Percentiles rank a stretch among this genome's conserved stretches.
Evolutionary conservation across 2,329 filamentous ascomycete species (phyloP).

Genomic region (Fusarium luffae): DNA sequence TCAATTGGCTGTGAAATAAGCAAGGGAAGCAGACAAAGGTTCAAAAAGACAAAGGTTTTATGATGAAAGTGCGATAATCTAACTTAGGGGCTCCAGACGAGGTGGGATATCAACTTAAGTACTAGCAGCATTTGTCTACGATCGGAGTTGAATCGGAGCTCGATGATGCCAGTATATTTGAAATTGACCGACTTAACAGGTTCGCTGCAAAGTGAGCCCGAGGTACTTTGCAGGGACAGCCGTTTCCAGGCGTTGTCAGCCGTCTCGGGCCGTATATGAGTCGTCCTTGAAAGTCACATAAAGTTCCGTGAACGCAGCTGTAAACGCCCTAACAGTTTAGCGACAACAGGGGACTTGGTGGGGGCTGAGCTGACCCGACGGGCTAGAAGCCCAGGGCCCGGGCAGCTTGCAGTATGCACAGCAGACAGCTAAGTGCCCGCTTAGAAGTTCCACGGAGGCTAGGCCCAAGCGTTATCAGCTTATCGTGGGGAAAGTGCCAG

Average conservation of each 20-base stretch:
- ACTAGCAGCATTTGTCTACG: constrained; percentile 26
- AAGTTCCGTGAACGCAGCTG: constrained; percentile 32
- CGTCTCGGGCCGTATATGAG: constrained; percentile 39
- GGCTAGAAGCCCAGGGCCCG: neutral
- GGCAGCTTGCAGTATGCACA: neutral
- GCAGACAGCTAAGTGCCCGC: neutral
- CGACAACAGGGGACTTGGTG: constrained; percentile 6
- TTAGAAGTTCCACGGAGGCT: neutral
- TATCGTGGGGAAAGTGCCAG: constrained; percentile 22
- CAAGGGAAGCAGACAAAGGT: neutral
- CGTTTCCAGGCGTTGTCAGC: constrained; percentile 43
- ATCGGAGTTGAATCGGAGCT: constrained; percentile 46
- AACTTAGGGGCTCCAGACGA: constrained; percentile 1
- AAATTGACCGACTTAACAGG: constrained; percentile 39
- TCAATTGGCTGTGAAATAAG: constrained; percentile 12
- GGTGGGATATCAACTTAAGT: constrained; percentile 34
- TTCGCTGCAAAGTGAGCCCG: constrained; percentile 26
- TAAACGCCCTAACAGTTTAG: constrained; percentile 20
- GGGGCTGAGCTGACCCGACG: constrained; percentile 9
- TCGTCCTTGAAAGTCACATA: constrained; percentile 27
- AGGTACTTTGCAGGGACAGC: constrained; percentile 41
- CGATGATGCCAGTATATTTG: constrained; percentile 31
- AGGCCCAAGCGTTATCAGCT: constrained; percentile 29
- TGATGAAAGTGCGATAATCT: constrained; percentile 1
- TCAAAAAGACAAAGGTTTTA: constrained; percentile 1